phyloP scores from a whole-genome alignment of 805 yeast species.

The Lachancea nothofagi region DNA sequence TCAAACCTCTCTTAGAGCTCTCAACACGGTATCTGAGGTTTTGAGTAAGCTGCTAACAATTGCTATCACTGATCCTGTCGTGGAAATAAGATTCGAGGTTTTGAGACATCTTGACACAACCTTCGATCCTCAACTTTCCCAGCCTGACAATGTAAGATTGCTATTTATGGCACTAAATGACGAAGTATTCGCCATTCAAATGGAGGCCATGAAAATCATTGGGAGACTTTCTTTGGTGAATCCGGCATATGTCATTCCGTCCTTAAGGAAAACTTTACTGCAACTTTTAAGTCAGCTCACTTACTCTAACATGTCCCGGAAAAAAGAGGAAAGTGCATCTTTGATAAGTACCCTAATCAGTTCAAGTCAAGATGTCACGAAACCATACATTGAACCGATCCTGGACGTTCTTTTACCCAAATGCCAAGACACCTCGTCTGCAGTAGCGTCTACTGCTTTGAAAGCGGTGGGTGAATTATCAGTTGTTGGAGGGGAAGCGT shows the following conservation, averaged over 20 bases:
- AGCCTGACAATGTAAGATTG: conserved; percentile 82
- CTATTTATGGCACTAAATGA: conserved; percentile 88
- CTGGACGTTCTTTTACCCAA: conserved; percentile 76
- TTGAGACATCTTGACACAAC: conserved; percentile 63
- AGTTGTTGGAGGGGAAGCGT: conserved; percentile 80
- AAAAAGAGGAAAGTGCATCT: conserved; percentile 82
- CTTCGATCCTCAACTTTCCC: conserved; percentile 89
- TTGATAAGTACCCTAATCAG: conserved; percentile 67
- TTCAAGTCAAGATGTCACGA: conserved; percentile 74
- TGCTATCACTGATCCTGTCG: conserved; percentile 81
- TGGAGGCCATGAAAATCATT: conserved; percentile 68
- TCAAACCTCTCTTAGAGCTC: conserved; percentile 74
- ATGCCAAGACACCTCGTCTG: conserved; percentile 63
- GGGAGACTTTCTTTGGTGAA: conserved; percentile 82
- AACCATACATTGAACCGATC: conserved; percentile 89
- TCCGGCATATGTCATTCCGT: conserved; percentile 95
- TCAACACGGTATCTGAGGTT: conserved; percentile 79
- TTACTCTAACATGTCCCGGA: conserved; percentile 67
- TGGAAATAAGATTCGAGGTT: conserved; percentile 80
- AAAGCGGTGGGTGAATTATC: conserved; percentile 86
- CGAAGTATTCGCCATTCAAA: conserved; percentile 77
- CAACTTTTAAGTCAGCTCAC: conserved; percentile 83
- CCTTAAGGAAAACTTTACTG: conserved; percentile 76
- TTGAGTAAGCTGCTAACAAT: conserved; percentile 72
- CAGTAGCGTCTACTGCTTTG: conserved; percentile 83